Base-by-base conservation (phyloP, 2,329 filamentous ascomycete species). In the Penicillium freii region DNA sequence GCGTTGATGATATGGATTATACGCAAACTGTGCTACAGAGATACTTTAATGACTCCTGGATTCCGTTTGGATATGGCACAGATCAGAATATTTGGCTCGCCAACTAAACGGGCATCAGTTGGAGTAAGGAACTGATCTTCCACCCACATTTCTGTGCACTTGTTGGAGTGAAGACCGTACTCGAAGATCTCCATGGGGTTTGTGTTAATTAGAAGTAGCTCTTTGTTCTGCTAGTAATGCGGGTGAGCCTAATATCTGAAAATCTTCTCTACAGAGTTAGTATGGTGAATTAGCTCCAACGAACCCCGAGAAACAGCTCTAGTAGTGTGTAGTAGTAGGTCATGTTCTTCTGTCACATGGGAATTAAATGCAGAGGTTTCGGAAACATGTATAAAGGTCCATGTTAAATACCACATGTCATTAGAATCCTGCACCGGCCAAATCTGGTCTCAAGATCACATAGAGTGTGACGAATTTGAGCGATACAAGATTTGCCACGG, bases 1-100 rank as follows among this genome's bases (percentile, higher is more conserved):
- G 69, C 48, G 66, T 68, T 17, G 69, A 70, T 58, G 68, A 70
- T 51, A 62, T 60, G 60, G 49, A 1, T 1, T 71, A 70, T 25
- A 36, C 31, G 19, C 44, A 64, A 23, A 62, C 66, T n/a, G 68
- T 70, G 27, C 9, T 62, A 50, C 48, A 69, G 51, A 45, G 44
- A 34, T 70, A 70, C 36, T 71, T 69, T 11, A 43, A 53, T 15
- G 42, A 62, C 23, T 68, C 67, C 17, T 71, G 64, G 62, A 62
- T 70, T 56, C 58, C 62, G 2, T 63, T 56, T 59, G 64, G 58
- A 0, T 69, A 64, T 57, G 66, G 63, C 0, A 44, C 44, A 17
- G 58, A 62, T 19, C 56, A 62, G 10, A 62, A 68, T 56, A 42
- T 62, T 1, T 68, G 65, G 64, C 44, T 54, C 1, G 34, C 42